Evolutionary conservation across 306 rosid species (phyloP).

Genomic region (Dalbergia oliveri): DNA sequence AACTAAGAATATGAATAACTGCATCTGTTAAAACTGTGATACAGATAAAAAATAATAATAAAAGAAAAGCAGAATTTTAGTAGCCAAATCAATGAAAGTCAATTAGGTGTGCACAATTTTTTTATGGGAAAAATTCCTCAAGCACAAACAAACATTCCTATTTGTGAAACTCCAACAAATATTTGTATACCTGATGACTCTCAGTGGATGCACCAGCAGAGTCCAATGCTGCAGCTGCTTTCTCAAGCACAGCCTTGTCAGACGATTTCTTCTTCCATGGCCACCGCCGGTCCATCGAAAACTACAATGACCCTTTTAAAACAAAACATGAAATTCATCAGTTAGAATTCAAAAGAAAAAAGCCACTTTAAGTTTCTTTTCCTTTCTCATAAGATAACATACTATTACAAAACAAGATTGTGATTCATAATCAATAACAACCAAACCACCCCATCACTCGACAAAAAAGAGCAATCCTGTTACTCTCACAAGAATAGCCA

Average conservation of each 20-base stretch:
- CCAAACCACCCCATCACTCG: constrained; percentile 18
- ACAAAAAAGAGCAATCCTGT: background rate
- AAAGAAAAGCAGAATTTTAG: background rate
- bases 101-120: background rate
- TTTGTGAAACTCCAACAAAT: constrained; percentile 31
- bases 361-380: background rate
- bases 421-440: constrained; percentile 9
- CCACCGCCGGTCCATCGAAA: constrained; percentile 92
- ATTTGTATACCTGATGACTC: constrained; percentile 62
- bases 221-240: constrained; percentile 72
- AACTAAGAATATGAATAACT: background rate
- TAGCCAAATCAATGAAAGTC: constrained; percentile 25
- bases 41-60: background rate
- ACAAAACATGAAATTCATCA: constrained; percentile 31
- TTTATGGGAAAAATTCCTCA: constrained; percentile 1
- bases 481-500: background rate
- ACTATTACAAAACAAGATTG: constrained; percentile 1
- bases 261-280: constrained; percentile 99
- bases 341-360: constrained; percentile 24
- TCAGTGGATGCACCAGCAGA: constrained; percentile 54
- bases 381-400: background rate
- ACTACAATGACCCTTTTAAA: constrained; percentile 39
- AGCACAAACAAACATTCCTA: background rate
- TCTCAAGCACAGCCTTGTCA: constrained; percentile 83
- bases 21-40: background rate